Base-by-base conservation (phyloP, 192 early-diverging fungal genomes). In the Coemansia interrupta region DNA sequence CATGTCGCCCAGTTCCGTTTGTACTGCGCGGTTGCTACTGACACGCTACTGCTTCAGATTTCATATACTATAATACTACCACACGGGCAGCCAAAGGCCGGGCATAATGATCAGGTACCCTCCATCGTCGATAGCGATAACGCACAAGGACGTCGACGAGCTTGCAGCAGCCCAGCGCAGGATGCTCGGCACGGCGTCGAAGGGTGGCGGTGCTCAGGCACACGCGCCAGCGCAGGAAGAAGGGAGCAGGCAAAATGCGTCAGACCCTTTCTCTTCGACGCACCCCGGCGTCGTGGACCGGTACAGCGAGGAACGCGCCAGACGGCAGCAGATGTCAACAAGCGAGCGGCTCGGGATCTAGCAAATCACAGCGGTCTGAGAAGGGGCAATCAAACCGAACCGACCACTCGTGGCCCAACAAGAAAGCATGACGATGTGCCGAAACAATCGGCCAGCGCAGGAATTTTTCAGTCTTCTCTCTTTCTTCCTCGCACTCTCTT, bases 141-240 rank as follows among this genome's bases (percentile, higher is more conserved):
- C 75, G 41, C 69, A 78, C 60, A 68, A 71, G 59, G 75, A 78
- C 59, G 69, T 68, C 12, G 75, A 78, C 38, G 65, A 59, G 47
- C 62, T 78, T 18, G 75, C 75, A 2, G 48, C 64, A 13, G 52
- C 42, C 41, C 74, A 78, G 54, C 68, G 66, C 58, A 26, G 42
- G 64, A 56, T 77, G 19, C 64, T 77, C 13, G 57, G 26, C 26
- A 26, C 26, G 26, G 26, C 26, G 4, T 26, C 26, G 4, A 26
- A 26, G 26, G 4, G 26, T 4, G 26, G 26, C 26, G 26, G 6
- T 36, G 32, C 32, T 36, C 32, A 11, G 32, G 10, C 32, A 36
- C 32, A 36, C 9, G 32, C 10, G 6, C 5, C 32, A 36, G 32
- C 32, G 42, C 45, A 49, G 23, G 45, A 23, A 4, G 15, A 46